These are phyloP conservation scores for Opeltia flavorubescens DNA, from an alignment of 495 filamentous ascomycete genomes.

Conservation along the genomic window DNA sequence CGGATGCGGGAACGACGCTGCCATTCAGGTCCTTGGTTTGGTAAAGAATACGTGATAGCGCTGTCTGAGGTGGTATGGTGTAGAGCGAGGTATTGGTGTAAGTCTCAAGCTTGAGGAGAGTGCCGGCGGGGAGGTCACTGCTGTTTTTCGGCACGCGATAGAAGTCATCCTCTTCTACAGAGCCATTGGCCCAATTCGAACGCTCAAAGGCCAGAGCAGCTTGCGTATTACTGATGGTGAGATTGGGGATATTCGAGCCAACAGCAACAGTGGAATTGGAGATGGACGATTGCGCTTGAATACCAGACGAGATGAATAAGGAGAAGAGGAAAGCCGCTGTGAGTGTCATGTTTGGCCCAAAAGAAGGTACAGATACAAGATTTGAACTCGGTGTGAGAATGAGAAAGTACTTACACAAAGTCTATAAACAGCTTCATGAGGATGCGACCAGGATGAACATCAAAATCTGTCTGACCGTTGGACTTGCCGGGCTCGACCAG, in stretches of 20 bases:
- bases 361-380: too few relatives aligned
- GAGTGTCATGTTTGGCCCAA: too few relatives aligned
- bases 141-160: neutral
- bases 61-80: constrained; percentile 19
- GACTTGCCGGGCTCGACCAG: too few relatives aligned
- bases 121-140: neutral
- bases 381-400: too few relatives aligned
- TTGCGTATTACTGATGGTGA: neutral
- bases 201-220: constrained; percentile 2
- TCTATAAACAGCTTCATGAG: too few relatives aligned
- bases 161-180: neutral
- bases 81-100: constrained; percentile 18
- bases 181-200: constrained; percentile 1
- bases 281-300: too few relatives aligned
- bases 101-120: constrained; percentile 22
- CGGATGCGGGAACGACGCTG: constrained; percentile 28
- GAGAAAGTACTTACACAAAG: too few relatives aligned
- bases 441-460: too few relatives aligned
- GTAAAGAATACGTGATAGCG: constrained; percentile 31
- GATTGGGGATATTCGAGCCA: neutral
- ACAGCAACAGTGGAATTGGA: neutral
- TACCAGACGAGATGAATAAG: too few relatives aligned
- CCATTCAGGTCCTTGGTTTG: constrained; percentile 27
- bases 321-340: too few relatives aligned
- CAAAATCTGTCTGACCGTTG: too few relatives aligned